Percentiles rank a stretch among this genome's conserved stretches.
Evolutionary conservation across 202 grass and related monocot species (phyloP).

Genomic region (Digitaria exilis): DNA sequence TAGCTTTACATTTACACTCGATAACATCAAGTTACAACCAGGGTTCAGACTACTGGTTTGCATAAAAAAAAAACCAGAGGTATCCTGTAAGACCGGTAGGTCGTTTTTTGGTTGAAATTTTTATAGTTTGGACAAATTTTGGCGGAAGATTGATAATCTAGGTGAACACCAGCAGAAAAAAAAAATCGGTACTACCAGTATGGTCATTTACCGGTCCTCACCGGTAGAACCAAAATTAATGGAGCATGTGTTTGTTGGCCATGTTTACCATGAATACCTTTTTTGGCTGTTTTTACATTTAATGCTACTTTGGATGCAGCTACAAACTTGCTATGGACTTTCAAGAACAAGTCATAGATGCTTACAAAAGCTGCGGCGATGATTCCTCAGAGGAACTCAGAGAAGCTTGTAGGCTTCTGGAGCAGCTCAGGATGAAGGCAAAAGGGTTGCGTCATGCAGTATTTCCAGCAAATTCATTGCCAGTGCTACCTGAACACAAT

Average conservation of each 20-base stretch:
- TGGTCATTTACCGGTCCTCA: no score
- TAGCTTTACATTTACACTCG: neutral
- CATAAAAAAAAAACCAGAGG: no score
- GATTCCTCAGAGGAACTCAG: constrained; percentile 39
- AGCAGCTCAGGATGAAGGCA: constrained; percentile 67
- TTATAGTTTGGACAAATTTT: no score
- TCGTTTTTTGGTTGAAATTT: no score
- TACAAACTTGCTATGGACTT: constrained; percentile 69
- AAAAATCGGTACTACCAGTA: no score
- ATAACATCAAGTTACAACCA: constrained; percentile 18
- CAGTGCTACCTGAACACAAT: constrained; percentile 28
- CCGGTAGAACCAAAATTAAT: neutral
- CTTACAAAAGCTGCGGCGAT: constrained; percentile 47
- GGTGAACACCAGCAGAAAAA: no score
- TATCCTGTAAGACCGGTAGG: no score
- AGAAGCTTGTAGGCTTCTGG: constrained; percentile 68
- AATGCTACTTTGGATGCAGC: constrained; percentile 49
- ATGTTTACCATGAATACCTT: neutral
- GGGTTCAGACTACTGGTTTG: no score
- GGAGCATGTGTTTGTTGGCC: neutral
- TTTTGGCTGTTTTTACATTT: constrained; percentile 20
- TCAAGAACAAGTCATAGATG: constrained; percentile 70
- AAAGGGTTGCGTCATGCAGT: constrained; percentile 58
- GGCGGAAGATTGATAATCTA: no score
- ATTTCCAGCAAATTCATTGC: constrained; percentile 82